Evolutionary conservation across 768 basidiomycete species (phyloP).

Genomic region (Pleurotus sapidus): DNA sequence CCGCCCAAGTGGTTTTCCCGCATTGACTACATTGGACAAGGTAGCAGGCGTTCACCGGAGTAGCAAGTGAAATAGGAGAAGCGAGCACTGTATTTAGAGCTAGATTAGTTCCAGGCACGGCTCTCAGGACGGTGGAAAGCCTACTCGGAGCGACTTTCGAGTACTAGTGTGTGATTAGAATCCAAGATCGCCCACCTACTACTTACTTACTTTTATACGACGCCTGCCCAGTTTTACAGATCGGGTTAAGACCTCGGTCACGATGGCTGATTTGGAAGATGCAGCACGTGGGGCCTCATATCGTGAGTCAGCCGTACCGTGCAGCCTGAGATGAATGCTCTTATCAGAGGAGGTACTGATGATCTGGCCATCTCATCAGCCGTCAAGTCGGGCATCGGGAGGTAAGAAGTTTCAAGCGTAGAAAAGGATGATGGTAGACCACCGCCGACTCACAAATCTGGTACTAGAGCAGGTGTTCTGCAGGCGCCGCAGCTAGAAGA

Average conservation of each 20-base stretch:
- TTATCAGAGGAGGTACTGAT: too few species aligned
- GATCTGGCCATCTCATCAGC: too few species aligned
- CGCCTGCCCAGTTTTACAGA: not conserved
- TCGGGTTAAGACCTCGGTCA: not conserved
- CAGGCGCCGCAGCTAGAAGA: too few species aligned
- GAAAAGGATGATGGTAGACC: too few species aligned
- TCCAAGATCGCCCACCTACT: not conserved
- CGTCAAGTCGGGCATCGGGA: too few species aligned
- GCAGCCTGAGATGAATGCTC: too few species aligned
- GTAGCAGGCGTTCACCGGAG: conserved; percentile 53
- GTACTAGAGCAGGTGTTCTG: too few species aligned
- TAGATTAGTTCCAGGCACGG: not conserved
- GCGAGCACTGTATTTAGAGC: not conserved
- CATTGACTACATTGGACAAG: conserved; percentile 57
- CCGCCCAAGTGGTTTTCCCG: conserved; percentile 71
- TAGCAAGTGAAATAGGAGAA: conserved; percentile 8
- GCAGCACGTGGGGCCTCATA: not conserved
- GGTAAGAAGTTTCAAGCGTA: too few species aligned
- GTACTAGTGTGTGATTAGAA: not conserved
- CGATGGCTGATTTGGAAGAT: not conserved
- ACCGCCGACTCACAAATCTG: too few species aligned
- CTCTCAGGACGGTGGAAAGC: not conserved
- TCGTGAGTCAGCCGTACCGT: too few species aligned
- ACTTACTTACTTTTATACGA: not conserved
- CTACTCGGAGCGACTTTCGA: not conserved